Evolutionary conservation across 1,139 yeast genomes (phyloP).

Genomic region (Kodamaea suecica): DNA sequence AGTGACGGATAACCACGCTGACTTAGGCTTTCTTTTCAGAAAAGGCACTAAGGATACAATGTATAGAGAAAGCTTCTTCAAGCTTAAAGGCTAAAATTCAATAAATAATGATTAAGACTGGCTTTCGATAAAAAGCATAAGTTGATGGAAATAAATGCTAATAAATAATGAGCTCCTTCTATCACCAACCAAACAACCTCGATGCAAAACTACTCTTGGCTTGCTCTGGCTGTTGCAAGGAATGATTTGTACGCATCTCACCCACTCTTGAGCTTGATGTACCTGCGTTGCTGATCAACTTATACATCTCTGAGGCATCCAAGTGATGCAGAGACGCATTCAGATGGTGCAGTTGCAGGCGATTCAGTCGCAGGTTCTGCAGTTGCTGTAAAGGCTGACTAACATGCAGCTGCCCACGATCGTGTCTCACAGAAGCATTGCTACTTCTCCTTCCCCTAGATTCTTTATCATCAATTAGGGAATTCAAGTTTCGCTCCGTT

Average conservation of each 20-base stretch:
- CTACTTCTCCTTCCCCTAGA: constrained; percentile 1
- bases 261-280: constrained; percentile 1
- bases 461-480: constrained; percentile 16
- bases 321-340: constrained; percentile 1
- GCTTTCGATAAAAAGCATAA: no score
- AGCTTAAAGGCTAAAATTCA: no score
- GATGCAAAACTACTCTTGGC: constrained; percentile 9
- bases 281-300: constrained; percentile 7
- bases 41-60: no score
- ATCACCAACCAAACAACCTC: constrained; percentile 16
- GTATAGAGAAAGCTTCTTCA: no score
- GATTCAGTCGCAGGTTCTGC: neutral
- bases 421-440: neutral
- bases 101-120: no score
- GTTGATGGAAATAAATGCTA: no score
- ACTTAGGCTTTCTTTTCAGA: no score
- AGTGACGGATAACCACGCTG: no score
- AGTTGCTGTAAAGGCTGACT: neutral
- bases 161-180: neutral
- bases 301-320: constrained; percentile 18
- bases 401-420: neutral
- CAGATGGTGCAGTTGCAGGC: neutral
- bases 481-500: constrained; percentile 31
- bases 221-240: constrained; percentile 2
- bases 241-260: constrained; percentile 1